phyloP scores from a whole-genome alignment of 176 grass and related monocot genomes.

The Oryza australiensis region DNA sequence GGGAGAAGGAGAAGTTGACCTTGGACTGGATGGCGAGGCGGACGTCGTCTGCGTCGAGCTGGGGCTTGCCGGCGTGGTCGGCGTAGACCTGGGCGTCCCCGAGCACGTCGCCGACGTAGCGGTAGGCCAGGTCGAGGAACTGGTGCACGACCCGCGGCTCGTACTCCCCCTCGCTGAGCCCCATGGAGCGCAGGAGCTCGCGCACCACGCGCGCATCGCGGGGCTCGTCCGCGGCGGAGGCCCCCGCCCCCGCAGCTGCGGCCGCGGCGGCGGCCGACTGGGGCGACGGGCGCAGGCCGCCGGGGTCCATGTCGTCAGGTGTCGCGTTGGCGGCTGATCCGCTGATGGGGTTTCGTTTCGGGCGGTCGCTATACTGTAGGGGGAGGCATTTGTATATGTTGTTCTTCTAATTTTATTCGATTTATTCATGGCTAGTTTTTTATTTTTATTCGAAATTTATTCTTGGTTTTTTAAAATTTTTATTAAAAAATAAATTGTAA shows the following conservation, averaged over 20 bases:
- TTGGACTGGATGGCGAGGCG: slow-evolving; percentile 90
- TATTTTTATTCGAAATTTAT: no score
- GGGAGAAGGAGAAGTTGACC: slow-evolving; percentile 97
- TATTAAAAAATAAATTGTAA: no score
- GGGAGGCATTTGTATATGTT: no score
- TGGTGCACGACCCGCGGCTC: slow-evolving; percentile 90
- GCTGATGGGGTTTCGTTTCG: background rate
- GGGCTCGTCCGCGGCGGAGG: slow-evolving; percentile 59
- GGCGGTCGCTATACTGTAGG: background rate
- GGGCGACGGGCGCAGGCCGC: slow-evolving; percentile 33
- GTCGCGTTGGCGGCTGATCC: background rate
- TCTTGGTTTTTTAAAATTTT: no score
- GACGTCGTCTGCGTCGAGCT: slow-evolving; percentile 90
- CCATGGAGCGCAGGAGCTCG: slow-evolving; percentile 96
- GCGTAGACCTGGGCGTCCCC: slow-evolving; percentile 84
- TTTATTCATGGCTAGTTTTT: no score
- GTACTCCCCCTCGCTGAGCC: slow-evolving; percentile 82
- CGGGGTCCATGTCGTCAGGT: slow-evolving; percentile 37
- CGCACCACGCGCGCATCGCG: slow-evolving; percentile 80
- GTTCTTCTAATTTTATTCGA: no score
- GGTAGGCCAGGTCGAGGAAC: slow-evolving; percentile 89
- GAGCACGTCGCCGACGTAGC: slow-evolving; percentile 87
- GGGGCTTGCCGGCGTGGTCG: slow-evolving; percentile 80
- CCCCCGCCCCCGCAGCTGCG: slow-evolving; percentile 1
- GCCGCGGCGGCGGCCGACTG: slow-evolving; percentile 12